Evolutionary conservation across 495 filamentous ascomycete genomes (phyloP), one percentile per base, ranked within the genome.

Genomic region (Tuber brumale): DNA sequence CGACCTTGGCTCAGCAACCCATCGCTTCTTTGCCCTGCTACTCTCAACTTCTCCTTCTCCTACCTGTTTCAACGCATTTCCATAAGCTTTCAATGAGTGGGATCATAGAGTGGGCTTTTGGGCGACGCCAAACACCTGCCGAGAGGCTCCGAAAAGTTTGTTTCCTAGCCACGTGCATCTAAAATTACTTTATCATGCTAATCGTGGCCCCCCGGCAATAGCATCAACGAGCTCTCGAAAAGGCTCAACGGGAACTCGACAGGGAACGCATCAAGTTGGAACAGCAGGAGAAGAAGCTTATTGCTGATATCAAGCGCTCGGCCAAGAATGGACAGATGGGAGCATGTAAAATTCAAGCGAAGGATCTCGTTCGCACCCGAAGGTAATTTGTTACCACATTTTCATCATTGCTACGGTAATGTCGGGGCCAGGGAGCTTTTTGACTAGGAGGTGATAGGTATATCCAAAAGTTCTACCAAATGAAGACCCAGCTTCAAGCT

Each of bases 271-370:
- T 92, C 69, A 99, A 99, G 86, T 88, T 99, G 10, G 96, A 98
- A 84, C 95, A 97, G 74, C 95, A 98, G 80, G 95, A 99, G 87
- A 98, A 97, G 89, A 97, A 97, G 83, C 88, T 99, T 23, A 90
- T 98, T 19, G 86, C 90, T 75, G 94, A 97, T 83, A 98, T 98
- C 85, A 97, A 97, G 86, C 95, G 97, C 87, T 96, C 93, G 80
- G 95, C 95, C 44, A 96, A 98, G 85, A 97, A 94, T 88, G 94
- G 94, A 9, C 94, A 98, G 83, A 94, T 97, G 87, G 95, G 93
- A 27, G 93, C 96, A 6, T 93, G 94, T 83, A 95, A 97, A 85
- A 95, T 98, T 83, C 95, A 98, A 85, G 95, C 96, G 43, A 98
- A 98, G 84, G 95, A 99, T 84, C 85, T 98, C 72, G 95, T 98